A percentile compares a stretch with the other conserved stretches of the same genome.
phyloP scores from a whole-genome alignment of 1,139 yeast genomes.

The Yamadazyma aaseri region DNA sequence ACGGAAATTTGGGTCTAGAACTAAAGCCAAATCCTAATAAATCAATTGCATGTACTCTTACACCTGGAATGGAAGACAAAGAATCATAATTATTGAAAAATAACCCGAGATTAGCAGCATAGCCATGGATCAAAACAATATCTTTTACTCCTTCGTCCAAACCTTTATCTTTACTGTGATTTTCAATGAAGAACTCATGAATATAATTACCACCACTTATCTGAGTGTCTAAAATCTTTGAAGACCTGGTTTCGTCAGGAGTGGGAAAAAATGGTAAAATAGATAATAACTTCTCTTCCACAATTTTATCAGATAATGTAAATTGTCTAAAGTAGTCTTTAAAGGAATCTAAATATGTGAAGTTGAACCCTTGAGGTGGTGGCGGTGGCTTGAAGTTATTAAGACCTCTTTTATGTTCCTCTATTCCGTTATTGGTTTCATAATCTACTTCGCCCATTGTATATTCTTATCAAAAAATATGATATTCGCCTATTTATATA shows the following conservation, averaged over 20 bases:
- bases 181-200: slow-evolving; percentile 55
- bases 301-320: slow-evolving; percentile 26
- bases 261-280: slow-evolving; percentile 59
- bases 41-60: slow-evolving; percentile 46
- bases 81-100: slow-evolving; percentile 42
- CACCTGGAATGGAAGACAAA: slow-evolving; percentile 41
- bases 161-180: slow-evolving; percentile 21
- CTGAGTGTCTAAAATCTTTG: slow-evolving; percentile 48
- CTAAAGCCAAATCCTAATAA: slow-evolving; percentile 47
- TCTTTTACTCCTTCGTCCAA: slow-evolving; percentile 22
- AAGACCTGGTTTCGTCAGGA: slow-evolving; percentile 48
- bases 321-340: slow-evolving; percentile 41
- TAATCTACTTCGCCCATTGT: no score
- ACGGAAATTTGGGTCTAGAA: slow-evolving; percentile 42
- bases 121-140: slow-evolving; percentile 46
- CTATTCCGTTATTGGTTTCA: no score
- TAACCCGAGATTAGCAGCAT: slow-evolving; percentile 47
- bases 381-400: slow-evolving; percentile 5
- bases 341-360: slow-evolving; percentile 32
- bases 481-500: no score
- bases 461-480: no score
- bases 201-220: slow-evolving; percentile 49
- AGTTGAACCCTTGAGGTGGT: slow-evolving; percentile 3
- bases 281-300: slow-evolving; percentile 38
- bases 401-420: slow-evolving; percentile 8